A percentile compares a stretch with the other conserved stretches of the same genome.
Conservation (phyloP, 805 yeast genomes). For the Saccharomyces jurei region DNA sequence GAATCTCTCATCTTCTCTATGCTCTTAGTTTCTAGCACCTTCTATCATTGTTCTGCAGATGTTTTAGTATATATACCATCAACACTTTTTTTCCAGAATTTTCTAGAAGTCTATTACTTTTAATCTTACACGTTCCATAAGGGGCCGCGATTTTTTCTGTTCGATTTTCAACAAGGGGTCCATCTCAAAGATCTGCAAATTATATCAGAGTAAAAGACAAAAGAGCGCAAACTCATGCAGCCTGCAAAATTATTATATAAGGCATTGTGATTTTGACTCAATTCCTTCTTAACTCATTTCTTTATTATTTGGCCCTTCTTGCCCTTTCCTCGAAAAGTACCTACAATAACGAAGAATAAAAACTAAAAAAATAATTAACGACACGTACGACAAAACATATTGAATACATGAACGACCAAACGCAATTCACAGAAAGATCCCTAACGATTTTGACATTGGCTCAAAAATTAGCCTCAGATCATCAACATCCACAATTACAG, state of each 20-base stretch:
- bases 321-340: background rate
- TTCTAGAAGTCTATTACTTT: constrained; percentile 5
- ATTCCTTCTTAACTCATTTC: background rate
- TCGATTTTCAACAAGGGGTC: background rate
- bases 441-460: constrained; percentile 73
- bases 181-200: background rate
- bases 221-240: background rate
- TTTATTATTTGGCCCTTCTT: background rate
- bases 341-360: background rate
- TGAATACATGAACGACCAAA: constrained; percentile 34
- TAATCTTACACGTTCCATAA: background rate
- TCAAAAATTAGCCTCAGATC: constrained; percentile 72
- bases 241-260: background rate
- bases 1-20: too few relatives aligned
- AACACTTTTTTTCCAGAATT: constrained; percentile 3
- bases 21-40: background rate
- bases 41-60: background rate
- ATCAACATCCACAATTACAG: constrained; percentile 69
- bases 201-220: background rate
- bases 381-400: background rate
- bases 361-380: background rate
- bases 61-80: too few relatives aligned
- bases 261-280: background rate
- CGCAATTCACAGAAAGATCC: constrained; percentile 92
- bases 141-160: background rate